Base-by-base conservation (phyloP, 805 yeast genomes). In the Yarrowia divulgata region DNA sequence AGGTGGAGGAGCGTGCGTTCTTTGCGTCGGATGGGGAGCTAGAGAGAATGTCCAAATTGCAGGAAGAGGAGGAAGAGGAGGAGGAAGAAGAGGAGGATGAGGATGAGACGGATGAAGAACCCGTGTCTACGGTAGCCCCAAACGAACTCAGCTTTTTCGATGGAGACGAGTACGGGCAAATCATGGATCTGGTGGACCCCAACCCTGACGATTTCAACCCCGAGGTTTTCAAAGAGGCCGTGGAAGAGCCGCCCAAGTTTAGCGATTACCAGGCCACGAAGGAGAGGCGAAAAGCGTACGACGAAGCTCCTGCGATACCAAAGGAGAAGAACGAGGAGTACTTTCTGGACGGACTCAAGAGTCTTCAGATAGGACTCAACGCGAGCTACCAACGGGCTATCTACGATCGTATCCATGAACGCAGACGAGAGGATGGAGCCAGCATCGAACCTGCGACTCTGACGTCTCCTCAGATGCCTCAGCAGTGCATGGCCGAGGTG, bases 351-450 rank as follows among this genome's bases (percentile, higher is more conserved):
- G 43, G 66, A 7, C 13, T n/a, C 34, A 18, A 45, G 2, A 19
- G 18, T 12, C 52, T 60, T 13, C 32, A 18, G 5, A 43, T 68
- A 8, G 79, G 78, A 9, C 50, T 74, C 18, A 70, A 74, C 45
- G 73, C 72, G 8, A 69, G 57, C 1, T 72, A 74, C 46, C 75
- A 75, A 43, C 46, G 71, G 8, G 46, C 23, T 1, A 72, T 77
- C 5, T 52, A 77, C 70, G 23, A 63, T 7, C 69, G 73, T 13
- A 72, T 77, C 50, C 73, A 70, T 50, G 13, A 19, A 5, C 16
- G 58, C 13, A 12, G 23, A 12, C 9, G n/a, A 0, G 40, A 10
- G 3, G 18, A 18, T 0, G 58, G 58, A 43, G 29, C 13, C 3
- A 43, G 46, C 2, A 34, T 49, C 10, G 69, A 42, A 19, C 73